phyloP scores from a whole-genome alignment of 306 rosid genomes.

The Styphnolobium japonicum region DNA sequence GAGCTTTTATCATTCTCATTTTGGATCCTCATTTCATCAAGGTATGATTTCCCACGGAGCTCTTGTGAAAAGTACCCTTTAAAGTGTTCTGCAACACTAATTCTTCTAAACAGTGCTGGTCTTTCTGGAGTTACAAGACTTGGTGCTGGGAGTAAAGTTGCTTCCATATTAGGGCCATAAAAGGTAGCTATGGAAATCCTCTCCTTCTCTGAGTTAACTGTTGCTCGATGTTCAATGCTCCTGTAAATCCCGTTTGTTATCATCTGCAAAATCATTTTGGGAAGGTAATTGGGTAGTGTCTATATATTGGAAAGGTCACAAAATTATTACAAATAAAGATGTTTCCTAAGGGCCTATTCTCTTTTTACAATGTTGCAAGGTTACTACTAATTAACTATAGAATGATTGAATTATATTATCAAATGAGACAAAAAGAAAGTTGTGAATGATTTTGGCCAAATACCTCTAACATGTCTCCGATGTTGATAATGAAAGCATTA shows the following conservation, averaged over 20 bases:
- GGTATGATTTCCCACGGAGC: slow-evolving; percentile 43
- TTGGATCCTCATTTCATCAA: slow-evolving; percentile 25
- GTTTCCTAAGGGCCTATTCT: background rate
- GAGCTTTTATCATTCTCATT: background rate
- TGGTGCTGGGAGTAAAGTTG: slow-evolving; percentile 39
- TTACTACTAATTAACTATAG: background rate
- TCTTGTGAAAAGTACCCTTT: slow-evolving; percentile 4
- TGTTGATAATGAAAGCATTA: slow-evolving; percentile 29
- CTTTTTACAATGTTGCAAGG: background rate
- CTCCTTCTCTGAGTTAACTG: slow-evolving; percentile 37
- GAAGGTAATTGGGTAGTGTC: background rate
- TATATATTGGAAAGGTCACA: background rate
- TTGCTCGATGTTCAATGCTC: slow-evolving; percentile 44
- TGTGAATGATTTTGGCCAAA: background rate
- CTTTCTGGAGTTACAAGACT: slow-evolving; percentile 33
- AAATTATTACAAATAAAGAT: background rate
- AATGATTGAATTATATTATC: no score
- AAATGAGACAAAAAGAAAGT: no score
- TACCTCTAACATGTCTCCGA: slow-evolving; percentile 38
- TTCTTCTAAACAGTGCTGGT: slow-evolving; percentile 23
- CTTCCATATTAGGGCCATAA: slow-evolving; percentile 25
- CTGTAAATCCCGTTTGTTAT: slow-evolving; percentile 42
- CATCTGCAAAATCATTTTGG: slow-evolving; percentile 27
- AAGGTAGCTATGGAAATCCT: slow-evolving; percentile 52
- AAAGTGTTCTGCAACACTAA: slow-evolving; percentile 20